Percentiles rank a stretch among this genome's conserved stretches.
Evolutionary conservation across 2,329 filamentous ascomycete species (phyloP).

Genomic region (Mycogone perniciosa): DNA sequence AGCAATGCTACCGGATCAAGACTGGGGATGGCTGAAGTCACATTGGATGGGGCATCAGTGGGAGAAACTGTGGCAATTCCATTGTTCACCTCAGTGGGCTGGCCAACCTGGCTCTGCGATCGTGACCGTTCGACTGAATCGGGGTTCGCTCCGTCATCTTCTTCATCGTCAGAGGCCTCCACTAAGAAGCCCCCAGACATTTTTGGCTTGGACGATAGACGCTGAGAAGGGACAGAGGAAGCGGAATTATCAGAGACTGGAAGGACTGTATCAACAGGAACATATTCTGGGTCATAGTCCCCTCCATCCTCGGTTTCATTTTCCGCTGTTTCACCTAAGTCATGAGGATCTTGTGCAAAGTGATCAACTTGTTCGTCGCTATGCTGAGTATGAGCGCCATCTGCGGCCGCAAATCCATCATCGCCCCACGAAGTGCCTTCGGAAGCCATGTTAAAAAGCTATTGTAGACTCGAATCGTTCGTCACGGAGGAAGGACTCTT

Average conservation of each 20-base stretch:
- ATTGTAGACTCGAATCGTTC: conserved; percentile 6
- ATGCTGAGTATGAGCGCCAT: conserved; percentile 51
- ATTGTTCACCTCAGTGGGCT: conserved; percentile 18
- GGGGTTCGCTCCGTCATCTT: conserved; percentile 19
- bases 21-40: conserved; percentile 34
- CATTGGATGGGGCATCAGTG: conserved; percentile 24
- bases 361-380: conserved; percentile 50
- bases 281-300: conserved; percentile 54
- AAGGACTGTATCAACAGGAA: conserved; percentile 36
- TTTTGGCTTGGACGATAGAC: conserved; percentile 45
- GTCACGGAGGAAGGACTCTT: not conserved
- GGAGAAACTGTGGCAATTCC: conserved; percentile 17
- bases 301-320: conserved; percentile 46
- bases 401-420: conserved; percentile 47
- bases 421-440: conserved; percentile 44
- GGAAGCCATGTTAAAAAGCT: conserved; percentile 29
- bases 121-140: not conserved
- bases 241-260: conserved; percentile 29
- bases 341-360: conserved; percentile 40
- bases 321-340: conserved; percentile 42
- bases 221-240: conserved; percentile 23
- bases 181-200: conserved; percentile 55
- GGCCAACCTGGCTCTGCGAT: conserved; percentile 9
- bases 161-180: conserved; percentile 54
- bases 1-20: conserved; percentile 70